Percentiles rank a stretch among this genome's conserved stretches.
Conservation (phyloP, 306 rosid species). For the Senna siamea region DNA sequence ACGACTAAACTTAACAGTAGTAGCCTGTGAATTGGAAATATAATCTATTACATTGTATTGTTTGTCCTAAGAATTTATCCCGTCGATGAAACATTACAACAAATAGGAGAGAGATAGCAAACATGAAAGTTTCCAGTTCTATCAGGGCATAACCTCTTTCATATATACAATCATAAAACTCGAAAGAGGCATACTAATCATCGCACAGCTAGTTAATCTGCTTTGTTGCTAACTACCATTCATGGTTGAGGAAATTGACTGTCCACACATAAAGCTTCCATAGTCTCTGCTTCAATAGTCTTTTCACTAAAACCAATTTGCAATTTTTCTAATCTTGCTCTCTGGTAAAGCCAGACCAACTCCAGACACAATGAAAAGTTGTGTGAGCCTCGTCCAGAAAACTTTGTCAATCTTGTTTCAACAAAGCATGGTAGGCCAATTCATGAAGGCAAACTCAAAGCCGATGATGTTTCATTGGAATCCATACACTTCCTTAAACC, state of each 20-base stretch:
- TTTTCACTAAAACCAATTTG: conserved; percentile 9
- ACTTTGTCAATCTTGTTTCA: conserved; percentile 1
- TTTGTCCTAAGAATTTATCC: conserved; percentile 2
- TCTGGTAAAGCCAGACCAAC: conserved; percentile 28
- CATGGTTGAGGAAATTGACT: neutral
- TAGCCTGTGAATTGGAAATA: neutral
- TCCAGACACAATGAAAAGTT: neutral
- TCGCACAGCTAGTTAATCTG: neutral
- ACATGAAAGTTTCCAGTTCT: neutral
- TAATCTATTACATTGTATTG: neutral
- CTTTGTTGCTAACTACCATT: conserved; percentile 23
- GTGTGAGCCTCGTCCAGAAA: neutral
- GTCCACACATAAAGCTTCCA: conserved; percentile 13
- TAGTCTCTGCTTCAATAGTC: neutral
- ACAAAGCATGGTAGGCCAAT: conserved; percentile 24
- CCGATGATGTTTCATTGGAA: conserved; percentile 36
- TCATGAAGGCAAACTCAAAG: conserved; percentile 38
- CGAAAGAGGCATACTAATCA: neutral
- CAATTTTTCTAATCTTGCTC: conserved; percentile 15
- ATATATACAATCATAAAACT: conserved; percentile 4
- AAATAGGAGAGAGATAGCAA: neutral
- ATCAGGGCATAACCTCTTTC: conserved; percentile 1
- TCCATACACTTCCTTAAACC: conserved; percentile 71
- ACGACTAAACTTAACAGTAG: neutral
- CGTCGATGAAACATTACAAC: neutral